Base-by-base conservation (phyloP, 768 basidiomycete genomes). In the Auriculariales sp. region DNA sequence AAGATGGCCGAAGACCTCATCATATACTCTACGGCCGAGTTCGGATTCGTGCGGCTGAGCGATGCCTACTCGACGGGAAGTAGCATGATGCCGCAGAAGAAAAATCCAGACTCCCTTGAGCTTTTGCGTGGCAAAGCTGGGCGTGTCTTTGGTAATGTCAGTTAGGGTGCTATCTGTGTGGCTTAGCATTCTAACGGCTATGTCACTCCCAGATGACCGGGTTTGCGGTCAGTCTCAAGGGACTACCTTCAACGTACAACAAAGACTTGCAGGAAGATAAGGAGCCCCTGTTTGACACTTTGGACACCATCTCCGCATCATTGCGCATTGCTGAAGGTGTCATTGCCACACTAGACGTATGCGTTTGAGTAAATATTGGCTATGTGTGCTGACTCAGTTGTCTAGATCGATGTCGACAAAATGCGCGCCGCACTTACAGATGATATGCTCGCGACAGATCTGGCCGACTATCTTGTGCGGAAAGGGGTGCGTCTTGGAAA, bases 51-150 rank as follows among this genome's bases (percentile, higher is more conserved):
- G 51, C 80, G 83, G n/a, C 65, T 98, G 59, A 92, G 87, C 58
- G 95, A 99, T 66, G 95, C 95, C 3, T 99, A 99, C 66, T 97
- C 92, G 62, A 99, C 95, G 36, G 95, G 95, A 5, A 97, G 93
- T 33, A 97, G 93, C 56, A 97, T 99, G 62, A 99, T 99, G 95
- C 95, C 95, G 4, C 95, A 98, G 62, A 98, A 99, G 71, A 99
- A 98, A 69, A 97, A 97, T 61, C 89, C 93, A 0, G 95, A 98
- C 63, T 97, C 94, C 9, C 70, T 95, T 49, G 95, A 99, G 64
- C 72, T 99, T 19, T 71, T 99, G 51, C 81, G 95, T 51, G 95
- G 95, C 57, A 99, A 99, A 66, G 77, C 86, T 28, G 95, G 95
- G 3, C 81, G 95, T 25, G 74, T 94, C 19, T 94, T 97, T 66